Percentiles rank a stretch among this genome's conserved stretches.
Evolutionary conservation across 106 monocot species (phyloP).

Genomic region (Allium sativum): DNA sequence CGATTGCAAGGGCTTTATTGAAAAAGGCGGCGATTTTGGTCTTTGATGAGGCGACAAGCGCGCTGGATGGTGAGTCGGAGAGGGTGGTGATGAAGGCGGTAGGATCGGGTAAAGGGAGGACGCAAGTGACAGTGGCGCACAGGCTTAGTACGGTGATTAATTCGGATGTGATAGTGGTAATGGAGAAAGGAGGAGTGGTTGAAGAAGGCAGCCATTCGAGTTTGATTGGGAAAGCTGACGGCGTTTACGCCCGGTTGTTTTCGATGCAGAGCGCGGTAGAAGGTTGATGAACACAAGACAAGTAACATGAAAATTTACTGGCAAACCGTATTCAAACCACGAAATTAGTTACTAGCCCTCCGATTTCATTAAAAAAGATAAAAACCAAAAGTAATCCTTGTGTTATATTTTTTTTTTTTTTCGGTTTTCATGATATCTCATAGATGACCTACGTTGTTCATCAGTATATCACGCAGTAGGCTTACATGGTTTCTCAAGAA

Average conservation of each 20-base stretch:
- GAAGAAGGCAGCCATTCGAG: slow-evolving; percentile 23
- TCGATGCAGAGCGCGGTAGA: slow-evolving; percentile 23
- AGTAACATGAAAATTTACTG: too few species aligned
- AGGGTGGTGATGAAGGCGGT: slow-evolving; percentile 19
- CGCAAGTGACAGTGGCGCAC: slow-evolving; percentile 33
- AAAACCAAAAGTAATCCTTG: too few species aligned
- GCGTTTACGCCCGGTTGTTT: slow-evolving; percentile 25
- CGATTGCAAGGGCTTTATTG: slow-evolving; percentile 32
- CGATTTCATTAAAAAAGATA: too few species aligned
- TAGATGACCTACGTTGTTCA: too few species aligned
- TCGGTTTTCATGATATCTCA: too few species aligned
- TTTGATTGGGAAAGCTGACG: slow-evolving; percentile 13
- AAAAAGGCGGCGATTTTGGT: slow-evolving; percentile 26
- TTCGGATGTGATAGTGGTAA: slow-evolving; percentile 34
- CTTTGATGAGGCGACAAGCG: slow-evolving; percentile 39
- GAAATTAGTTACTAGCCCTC: too few species aligned
- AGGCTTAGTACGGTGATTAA: slow-evolving; percentile 32
- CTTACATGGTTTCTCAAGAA: too few species aligned
- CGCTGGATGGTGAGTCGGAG: slow-evolving; percentile 33
- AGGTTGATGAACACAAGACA: slow-evolving; percentile 4
- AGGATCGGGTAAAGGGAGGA: slow-evolving; percentile 9
- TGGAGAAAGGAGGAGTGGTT: slow-evolving; percentile 30
- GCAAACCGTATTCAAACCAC: too few species aligned
- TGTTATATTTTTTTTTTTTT: too few species aligned
- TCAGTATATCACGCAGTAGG: too few species aligned